phyloP scores from a whole-genome alignment of 129 eudicot species.

The Centaurea solstitialis region DNA sequence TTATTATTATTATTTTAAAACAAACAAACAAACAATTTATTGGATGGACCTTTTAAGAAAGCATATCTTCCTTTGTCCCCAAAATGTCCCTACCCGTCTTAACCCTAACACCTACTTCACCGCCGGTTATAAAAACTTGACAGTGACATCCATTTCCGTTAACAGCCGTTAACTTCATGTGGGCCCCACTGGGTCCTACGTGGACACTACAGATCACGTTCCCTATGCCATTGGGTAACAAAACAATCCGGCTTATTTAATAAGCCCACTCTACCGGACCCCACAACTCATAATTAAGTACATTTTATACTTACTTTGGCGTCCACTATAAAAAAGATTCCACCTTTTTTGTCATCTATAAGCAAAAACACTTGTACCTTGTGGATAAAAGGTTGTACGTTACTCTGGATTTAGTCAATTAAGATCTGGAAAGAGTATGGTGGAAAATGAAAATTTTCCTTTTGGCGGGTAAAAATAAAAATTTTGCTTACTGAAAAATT shows the following conservation, averaged over 20 bases:
- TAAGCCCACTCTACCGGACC: slow-evolving; percentile 32
- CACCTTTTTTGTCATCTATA: not conserved
- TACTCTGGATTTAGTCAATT: slow-evolving; percentile 6
- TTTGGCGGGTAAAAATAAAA: slow-evolving; percentile 19
- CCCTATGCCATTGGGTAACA: slow-evolving; percentile 39
- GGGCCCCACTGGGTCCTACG: slow-evolving; percentile 26
- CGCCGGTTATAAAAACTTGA: slow-evolving; percentile 34
- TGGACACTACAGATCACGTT: slow-evolving; percentile 31
- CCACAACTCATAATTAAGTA: slow-evolving; percentile 22
- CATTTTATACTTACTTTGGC: slow-evolving; percentile 29
- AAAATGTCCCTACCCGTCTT: slow-evolving; percentile 14
- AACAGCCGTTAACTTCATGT: slow-evolving; percentile 21
- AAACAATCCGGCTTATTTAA: slow-evolving; percentile 11
- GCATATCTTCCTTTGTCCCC: slow-evolving; percentile 15
- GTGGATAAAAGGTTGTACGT: not conserved
- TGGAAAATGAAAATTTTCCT: not conserved
- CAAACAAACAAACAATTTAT: not conserved
- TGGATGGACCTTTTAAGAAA: slow-evolving; percentile 7
- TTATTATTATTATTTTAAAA: too few relatives aligned
- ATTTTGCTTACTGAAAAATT: slow-evolving; percentile 14
- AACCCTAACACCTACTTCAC: slow-evolving; percentile 44
- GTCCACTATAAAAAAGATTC: slow-evolving; percentile 31
- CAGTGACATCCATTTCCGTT: slow-evolving; percentile 16
- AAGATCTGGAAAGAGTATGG: not conserved
- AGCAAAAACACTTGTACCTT: not conserved